Evolutionary conservation across 257 asterid species (phyloP).

Genomic region (Solanum stenotomum): DNA sequence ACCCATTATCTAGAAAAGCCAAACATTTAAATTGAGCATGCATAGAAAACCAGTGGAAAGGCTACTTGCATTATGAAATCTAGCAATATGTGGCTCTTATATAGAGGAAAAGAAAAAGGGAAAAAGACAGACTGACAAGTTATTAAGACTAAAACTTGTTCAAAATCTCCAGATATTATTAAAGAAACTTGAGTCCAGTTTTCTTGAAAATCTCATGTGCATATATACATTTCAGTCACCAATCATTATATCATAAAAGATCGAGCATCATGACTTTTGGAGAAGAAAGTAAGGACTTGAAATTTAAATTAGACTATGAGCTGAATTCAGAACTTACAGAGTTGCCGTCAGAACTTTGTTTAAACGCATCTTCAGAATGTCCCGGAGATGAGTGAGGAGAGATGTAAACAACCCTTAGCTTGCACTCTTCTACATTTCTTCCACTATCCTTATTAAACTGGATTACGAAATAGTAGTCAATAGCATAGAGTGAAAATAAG

Average conservation of each 20-base stretch:
- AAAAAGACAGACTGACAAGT: neutral
- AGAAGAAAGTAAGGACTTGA: neutral
- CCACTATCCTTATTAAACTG: slow-evolving; percentile 69
- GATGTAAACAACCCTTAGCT: slow-evolving; percentile 60
- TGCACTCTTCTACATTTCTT: slow-evolving; percentile 45
- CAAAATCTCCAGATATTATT: neutral
- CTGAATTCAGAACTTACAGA: slow-evolving; percentile 23
- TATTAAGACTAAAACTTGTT: neutral
- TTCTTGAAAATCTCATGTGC: neutral
- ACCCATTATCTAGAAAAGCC: neutral
- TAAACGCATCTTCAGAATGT: slow-evolving; percentile 15
- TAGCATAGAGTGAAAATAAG: neutral
- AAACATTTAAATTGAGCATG: neutral
- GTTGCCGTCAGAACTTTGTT: slow-evolving; percentile 16
- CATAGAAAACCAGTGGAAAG: neutral
- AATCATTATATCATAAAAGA: neutral
- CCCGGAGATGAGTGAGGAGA: slow-evolving; percentile 28
- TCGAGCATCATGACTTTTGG: neutral
- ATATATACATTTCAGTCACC: neutral
- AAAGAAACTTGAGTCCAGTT: neutral
- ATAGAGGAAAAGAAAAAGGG: neutral
- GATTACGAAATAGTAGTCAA: neutral
- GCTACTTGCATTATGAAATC: neutral
- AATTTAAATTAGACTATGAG: neutral
- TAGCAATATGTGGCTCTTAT: neutral